Base-by-base conservation (phyloP, 108 stramenopile species). In the Epipyxis sp. region DNA sequence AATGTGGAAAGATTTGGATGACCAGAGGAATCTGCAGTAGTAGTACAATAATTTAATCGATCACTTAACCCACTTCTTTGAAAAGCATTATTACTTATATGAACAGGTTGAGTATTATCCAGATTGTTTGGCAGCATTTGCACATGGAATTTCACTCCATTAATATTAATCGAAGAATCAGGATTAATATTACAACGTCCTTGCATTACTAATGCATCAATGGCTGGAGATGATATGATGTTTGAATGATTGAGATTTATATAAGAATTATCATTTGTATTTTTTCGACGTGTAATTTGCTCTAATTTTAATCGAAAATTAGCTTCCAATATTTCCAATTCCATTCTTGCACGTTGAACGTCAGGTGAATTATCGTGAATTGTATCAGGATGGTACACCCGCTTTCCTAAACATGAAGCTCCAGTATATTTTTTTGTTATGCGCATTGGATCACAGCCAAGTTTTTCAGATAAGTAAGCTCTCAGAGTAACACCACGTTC, bases 351-450 rank as follows among this genome's bases (percentile, higher is more conserved):
- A 13, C 32, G 16, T 58, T 43, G 81, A 0, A 78, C 69, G 37
- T 80, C 80, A 40, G 42, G 79, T 30, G 32, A 40, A 32, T 77
- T 42, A 0, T 79, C 77, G 0, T 77, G 35, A n/a, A 41, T 45
- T 16, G 43, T 25, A 3, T 79, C 78, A 42, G 90, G 79, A 68
- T 91, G 87, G 67, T 87, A 90, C 20, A 89, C 91, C 44, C 91
- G 82, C 76, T 93, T 90, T 20, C 94, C 94, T 10, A 97, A 86
- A 78, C 94, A 94, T 40, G 91, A 85, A 37, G 94, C 91, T 2
- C 97, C 97, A 6, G 94, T 91, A 78, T 90, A 96, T 82, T 98
- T 98, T 83, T 98, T 98, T 32, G 97, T 96, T 80, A 98, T 96
- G 0, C 97, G 86, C 95, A 96, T 96, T 1, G 97, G 97, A 82